Evolutionary conservation across 2,329 filamentous ascomycete species (phyloP), one percentile per base, ranked within the genome.

Genomic region (Achaetomium macrosporum): DNA sequence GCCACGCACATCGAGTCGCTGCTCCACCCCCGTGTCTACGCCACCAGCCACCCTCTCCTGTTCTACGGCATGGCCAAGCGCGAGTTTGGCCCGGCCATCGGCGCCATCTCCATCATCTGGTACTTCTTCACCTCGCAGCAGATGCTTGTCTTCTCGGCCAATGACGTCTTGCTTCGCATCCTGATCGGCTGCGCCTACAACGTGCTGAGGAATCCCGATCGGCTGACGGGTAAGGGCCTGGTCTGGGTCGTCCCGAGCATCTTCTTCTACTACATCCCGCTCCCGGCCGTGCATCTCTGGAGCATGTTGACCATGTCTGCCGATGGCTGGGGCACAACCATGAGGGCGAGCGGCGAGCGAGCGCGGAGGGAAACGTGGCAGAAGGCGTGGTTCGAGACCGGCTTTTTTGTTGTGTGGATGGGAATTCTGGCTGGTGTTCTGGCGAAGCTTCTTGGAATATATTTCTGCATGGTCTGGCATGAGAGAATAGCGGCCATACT

Each of bases 351-450:
- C 19, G 51, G 54, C 5, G 54, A 56, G 36, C 47, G 50, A 20
- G 47, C 47, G 11, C 35, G 40, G 6, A 56, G 36, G n/a, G 52
- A 56, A 13, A 43, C 40, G n/a, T 43, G 43, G 54, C 51, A 16
- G 16, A 51, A 51, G 30, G 54, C 47, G 15, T 56, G 54, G 54
- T 56, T 53, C 19, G 54, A 56, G 9, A 46, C 52, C 5, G 54
- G 54, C 5, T 56, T 56, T 20, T 56, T 56, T 49, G 47, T 56
- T 17, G 51, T 51, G n/a, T 54, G 54, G 54, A 53, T 56, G 50
- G 51, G 54, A 2, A 53, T 56, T 2, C 33, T 56, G 35, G 47
- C 42, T 17, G 54, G 54, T 6, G 50, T 47, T 2, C 2, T 48
- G 10, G 54, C 51, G 15, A 56, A 51, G 31, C 12, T 51, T 2